phyloP scores from a whole-genome alignment of 2,329 filamentous ascomycete genomes.

The Stemphylium lycopersici region DNA sequence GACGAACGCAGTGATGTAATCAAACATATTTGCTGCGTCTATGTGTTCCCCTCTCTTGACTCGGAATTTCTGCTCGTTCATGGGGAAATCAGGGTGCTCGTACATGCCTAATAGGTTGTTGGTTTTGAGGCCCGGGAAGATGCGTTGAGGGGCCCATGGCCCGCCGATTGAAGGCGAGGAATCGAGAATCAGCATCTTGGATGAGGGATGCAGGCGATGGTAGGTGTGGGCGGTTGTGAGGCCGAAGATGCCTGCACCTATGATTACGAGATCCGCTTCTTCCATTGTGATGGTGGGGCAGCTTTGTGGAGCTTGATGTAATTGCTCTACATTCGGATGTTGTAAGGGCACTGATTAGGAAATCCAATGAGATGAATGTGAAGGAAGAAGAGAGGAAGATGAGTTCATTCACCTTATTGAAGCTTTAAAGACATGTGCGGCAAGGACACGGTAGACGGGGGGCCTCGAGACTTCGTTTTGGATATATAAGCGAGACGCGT shows the following conservation, averaged over 20 bases:
- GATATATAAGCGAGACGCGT: conserved; percentile 5
- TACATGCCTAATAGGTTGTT: conserved; percentile 53
- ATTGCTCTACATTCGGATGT: neutral
- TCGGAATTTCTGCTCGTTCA: conserved; percentile 35
- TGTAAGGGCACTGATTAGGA: neutral
- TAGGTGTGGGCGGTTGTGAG: conserved; percentile 56
- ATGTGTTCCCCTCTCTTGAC: conserved; percentile 64
- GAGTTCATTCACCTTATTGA: neutral
- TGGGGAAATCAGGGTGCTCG: conserved; percentile 49
- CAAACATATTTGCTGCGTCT: conserved; percentile 61
- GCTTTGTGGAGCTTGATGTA: neutral
- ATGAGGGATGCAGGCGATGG: conserved; percentile 49
- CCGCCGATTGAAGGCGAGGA: conserved; percentile 48
- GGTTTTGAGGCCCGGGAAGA: conserved; percentile 52
- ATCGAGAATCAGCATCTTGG: conserved; percentile 52
- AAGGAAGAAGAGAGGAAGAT: neutral
- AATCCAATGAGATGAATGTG: neutral
- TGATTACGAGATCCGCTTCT: conserved; percentile 15
- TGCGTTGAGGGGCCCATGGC: conserved; percentile 48
- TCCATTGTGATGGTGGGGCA: conserved; percentile 6
- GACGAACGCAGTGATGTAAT: conserved; percentile 56
- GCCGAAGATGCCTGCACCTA: conserved; percentile 44
- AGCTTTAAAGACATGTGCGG: neutral
- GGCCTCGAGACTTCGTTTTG: neutral
- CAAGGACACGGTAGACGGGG: neutral